Evolutionary conservation across 2,329 filamentous ascomycete species (phyloP), one percentile per base, ranked within the genome.

Genomic region (Rachicladosporium sp.): DNA sequence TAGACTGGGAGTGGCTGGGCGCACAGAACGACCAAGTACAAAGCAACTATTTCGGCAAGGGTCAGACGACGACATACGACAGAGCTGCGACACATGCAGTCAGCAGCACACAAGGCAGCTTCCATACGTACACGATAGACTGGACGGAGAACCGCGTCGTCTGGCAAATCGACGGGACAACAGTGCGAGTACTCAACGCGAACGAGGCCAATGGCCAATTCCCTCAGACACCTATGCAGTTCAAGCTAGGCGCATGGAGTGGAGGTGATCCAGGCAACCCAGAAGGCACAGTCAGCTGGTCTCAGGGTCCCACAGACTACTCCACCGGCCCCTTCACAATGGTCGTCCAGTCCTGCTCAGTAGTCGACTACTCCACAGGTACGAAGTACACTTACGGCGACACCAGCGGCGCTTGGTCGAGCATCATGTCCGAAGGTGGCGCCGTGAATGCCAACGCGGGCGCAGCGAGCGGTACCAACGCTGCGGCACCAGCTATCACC

Each of bases 1-100:
- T 98, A 55, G 91, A 98, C 61, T 83, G 89, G 68, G 91, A 98
- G 63, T 96, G 88, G 85, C 74, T 98, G 15, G 91, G 91, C 42
- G 77, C 80, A 40, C 74, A 84, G 56, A 64, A 73, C 47, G 67
- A 69, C 42, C 71, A 93, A 61, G 83, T 94, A n/a, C 91, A 98
- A 64, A 82, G 79, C 51, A 98, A 98, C 65, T 98, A 93, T 66
- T 98, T 98, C 52, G 86, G 87, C 60, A 94, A 96, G 63, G 91
- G 89, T 38, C 73, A 83, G 50, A 88, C 85, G 0, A 80, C 74
- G 23, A 74, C 74, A n/a, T 93, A 89, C 68, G 86, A 93, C 64
- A 82, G 91, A 41, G 88, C 85, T 46, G 79, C 82, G 43, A 88
- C 85, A 59, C 84, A 93, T 60, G 64, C 75, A 4, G 67, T 78